Base-by-base conservation (phyloP, 2,329 filamentous ascomycete genomes). In the Alternaria atra region DNA sequence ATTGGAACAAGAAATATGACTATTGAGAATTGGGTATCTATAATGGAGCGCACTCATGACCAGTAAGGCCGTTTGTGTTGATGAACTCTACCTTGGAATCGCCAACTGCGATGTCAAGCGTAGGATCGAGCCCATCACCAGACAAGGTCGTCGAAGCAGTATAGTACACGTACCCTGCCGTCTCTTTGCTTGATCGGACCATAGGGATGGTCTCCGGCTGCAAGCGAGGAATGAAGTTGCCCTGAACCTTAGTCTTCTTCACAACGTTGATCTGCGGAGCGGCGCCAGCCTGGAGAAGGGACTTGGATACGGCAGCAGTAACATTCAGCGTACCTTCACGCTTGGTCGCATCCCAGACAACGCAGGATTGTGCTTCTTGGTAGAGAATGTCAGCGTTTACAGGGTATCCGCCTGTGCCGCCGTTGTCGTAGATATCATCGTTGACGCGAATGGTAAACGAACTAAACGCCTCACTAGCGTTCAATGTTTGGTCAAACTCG, bases 401-500 rank as follows among this genome's bases (percentile, higher is more conserved):
- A 6, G 60, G 56, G 20, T 60, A 65, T 13, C 51, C 25, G 9
- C 63, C 63, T 32, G 53, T 60, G 15, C 53, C 56, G 8, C 43
- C 52, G n/a, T 65, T 64, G 30, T 64, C 62, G 44, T 57, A 62
- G 5, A 12, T 59, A 2, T 48, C 17, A 5, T 40, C 52, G 15
- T 55, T 52, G 17, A 62, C 32, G n/a, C 59, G 55, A 12, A 64
- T 62, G 25, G 58, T 56, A 32, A 64, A 64, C 9, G 59, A 23
- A 6, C 50, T 32, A 8, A 64, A 52, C 6, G 20, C 52, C 3
- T 55, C 46, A 25, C 27, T 57, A 13, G 62, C 30, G 12, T 37
- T 17, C 15, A 64, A 2, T 6, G 52, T 53, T 17, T 48, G 27
- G 4, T 20, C 46, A 34, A 64, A 59, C 23, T 64, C 59, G 29